Evolutionary conservation across 148 eudicot genomes (phyloP).

Genomic region (Vaccinium darrowii): DNA sequence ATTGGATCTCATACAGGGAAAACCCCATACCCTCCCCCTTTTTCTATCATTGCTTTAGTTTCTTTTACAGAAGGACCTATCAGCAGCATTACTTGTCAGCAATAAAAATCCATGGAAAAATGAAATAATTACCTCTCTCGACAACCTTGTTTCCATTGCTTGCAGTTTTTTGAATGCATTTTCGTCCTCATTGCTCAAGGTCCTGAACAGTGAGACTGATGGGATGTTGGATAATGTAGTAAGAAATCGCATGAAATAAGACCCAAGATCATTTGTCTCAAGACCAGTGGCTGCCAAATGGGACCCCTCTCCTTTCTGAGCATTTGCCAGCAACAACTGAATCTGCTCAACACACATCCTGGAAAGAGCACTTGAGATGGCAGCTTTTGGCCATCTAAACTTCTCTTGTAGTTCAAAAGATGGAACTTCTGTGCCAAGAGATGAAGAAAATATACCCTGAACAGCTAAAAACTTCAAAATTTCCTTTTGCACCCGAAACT

Average conservation of each 20-base stretch:
- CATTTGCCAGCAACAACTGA: conserved; percentile 71
- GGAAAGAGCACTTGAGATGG: conserved; percentile 76
- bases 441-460: conserved; percentile 91
- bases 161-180: conserved; percentile 73
- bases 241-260: conserved; percentile 80
- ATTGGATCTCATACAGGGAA: background rate
- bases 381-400: conserved; percentile 85
- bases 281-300: conserved; percentile 51
- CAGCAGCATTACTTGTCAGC: background rate
- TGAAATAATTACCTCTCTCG: conserved; percentile 57
- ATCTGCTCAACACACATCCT: conserved; percentile 89
- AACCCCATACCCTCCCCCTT: background rate
- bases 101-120: background rate
- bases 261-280: conserved; percentile 84
- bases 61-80: background rate
- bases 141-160: conserved; percentile 68
- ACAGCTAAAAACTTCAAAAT: conserved; percentile 91
- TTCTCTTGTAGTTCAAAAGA: conserved; percentile 91
- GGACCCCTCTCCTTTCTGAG: conserved; percentile 77
- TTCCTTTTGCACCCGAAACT: conserved; percentile 76
- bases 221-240: conserved; percentile 81
- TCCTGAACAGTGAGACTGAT: conserved; percentile 75
- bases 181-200: conserved; percentile 76
- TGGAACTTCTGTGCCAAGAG: conserved; percentile 93
- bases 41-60: background rate